These are phyloP conservation scores for Lactifluus hygrophoroides DNA, from an alignment of 768 basidiomycete species.

Conservation along the genomic window DNA sequence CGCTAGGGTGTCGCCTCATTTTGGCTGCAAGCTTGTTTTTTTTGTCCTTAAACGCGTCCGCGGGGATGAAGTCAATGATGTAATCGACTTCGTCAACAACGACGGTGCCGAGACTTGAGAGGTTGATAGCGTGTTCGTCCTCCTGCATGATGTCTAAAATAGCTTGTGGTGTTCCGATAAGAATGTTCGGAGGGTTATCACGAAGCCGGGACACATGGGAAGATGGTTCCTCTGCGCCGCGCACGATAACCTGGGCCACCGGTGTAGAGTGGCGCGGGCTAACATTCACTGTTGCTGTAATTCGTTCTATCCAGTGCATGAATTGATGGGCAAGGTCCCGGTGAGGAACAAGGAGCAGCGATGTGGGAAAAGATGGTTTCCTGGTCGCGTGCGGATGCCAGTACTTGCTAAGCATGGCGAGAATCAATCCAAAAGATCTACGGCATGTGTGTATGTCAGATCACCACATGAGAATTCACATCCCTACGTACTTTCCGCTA, in stretches of 20 bases:
- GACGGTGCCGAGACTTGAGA: slow-evolving; percentile 44
- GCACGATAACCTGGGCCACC: slow-evolving; percentile 54
- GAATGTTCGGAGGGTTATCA: slow-evolving; percentile 45
- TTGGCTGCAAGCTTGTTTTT: slow-evolving; percentile 35
- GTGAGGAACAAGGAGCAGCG: slow-evolving; percentile 16
- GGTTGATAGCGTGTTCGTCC: slow-evolving; percentile 36
- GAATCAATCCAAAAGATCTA: slow-evolving; percentile 65
- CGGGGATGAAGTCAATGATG: slow-evolving; percentile 48
- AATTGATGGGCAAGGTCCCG: slow-evolving; percentile 15
- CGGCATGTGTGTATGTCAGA: too few species aligned
- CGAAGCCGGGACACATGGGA: slow-evolving; percentile 23
- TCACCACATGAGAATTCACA: background rate
- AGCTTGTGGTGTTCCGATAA: slow-evolving; percentile 67
- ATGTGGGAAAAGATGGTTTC: background rate
- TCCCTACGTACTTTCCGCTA: slow-evolving; percentile 61
- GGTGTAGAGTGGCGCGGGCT: slow-evolving; percentile 28
- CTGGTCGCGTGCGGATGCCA: slow-evolving; percentile 23
- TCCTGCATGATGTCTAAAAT: slow-evolving; percentile 45
- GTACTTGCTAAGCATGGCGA: slow-evolving; percentile 56
- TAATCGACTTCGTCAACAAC: slow-evolving; percentile 75
- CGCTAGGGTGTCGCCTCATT: slow-evolving; percentile 45
- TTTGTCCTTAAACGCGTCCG: slow-evolving; percentile 33
- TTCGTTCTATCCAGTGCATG: slow-evolving; percentile 12
- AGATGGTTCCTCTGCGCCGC: slow-evolving; percentile 38
- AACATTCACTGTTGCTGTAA: background rate